phyloP scores from a whole-genome alignment of 2,329 filamentous ascomycete genomes.

The Coccinonectria pachysandricola region DNA sequence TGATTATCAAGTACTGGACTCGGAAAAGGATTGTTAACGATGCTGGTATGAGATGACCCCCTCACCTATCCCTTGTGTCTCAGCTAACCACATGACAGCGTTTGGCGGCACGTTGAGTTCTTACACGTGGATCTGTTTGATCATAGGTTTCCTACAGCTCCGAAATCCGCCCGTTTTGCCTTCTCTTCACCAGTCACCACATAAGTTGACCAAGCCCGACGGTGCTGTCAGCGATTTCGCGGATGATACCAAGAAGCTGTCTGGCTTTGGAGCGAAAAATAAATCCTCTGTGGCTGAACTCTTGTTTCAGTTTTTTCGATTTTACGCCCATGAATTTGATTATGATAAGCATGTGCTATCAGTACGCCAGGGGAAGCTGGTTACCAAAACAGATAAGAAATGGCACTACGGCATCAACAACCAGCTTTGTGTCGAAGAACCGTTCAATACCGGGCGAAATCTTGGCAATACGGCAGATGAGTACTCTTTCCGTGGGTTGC shows the following conservation, averaged over 20 bases:
- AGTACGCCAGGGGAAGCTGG: conserved; percentile 66
- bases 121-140: conserved; percentile 98
- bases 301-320: conserved; percentile 92
- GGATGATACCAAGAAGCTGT: conserved; percentile 68
- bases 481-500: conserved; percentile 83
- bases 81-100: conserved; percentile 39
- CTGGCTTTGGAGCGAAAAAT: conserved; percentile 67
- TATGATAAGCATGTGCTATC: conserved; percentile 80
- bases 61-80: background rate
- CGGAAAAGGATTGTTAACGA: conserved; percentile 88
- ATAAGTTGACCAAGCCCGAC: conserved; percentile 42
- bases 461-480: conserved; percentile 95
- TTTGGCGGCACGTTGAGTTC: conserved; percentile 92
- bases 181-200: conserved; percentile 61
- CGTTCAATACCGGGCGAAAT: conserved; percentile 83
- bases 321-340: conserved; percentile 88
- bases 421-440: conserved; percentile 87
- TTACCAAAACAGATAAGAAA: conserved; percentile 76
- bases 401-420: conserved; percentile 78
- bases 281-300: conserved; percentile 73
- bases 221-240: conserved; percentile 70
- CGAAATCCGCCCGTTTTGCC: conserved; percentile 76
- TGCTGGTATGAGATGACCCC: conserved; percentile 56
- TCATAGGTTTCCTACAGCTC: conserved; percentile 90
- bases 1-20: conserved; percentile 98